These are phyloP conservation scores for Aurantiochytrium sp. DNA, from an alignment of 108 stramenopile species.

Conservation along the genomic window DNA sequence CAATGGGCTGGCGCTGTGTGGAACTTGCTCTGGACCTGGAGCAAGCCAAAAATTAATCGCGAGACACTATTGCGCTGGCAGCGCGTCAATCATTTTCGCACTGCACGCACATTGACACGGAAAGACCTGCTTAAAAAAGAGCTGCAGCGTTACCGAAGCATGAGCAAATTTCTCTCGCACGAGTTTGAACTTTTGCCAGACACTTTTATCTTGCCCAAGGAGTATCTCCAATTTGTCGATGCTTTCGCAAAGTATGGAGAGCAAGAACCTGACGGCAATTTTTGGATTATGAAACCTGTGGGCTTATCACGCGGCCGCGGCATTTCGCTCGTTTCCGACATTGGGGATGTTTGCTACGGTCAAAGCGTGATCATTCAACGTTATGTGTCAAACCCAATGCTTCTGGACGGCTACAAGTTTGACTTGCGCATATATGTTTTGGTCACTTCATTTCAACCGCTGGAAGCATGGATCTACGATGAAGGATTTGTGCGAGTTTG, in stretches of 20 bases:
- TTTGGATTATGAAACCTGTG: conserved; percentile 77
- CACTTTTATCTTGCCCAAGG: conserved; percentile 68
- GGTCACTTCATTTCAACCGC: conserved; percentile 66
- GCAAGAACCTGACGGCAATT: not conserved
- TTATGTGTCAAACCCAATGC: conserved; percentile 41
- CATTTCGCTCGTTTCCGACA: conserved; percentile 57
- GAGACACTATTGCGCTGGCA: conserved; percentile 50
- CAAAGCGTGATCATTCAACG: conserved; percentile 55
- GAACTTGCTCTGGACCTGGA: conserved; percentile 64
- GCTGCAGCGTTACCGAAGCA: conserved; percentile 43
- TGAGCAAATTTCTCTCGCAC: not conserved
- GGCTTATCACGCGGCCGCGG: conserved; percentile 67
- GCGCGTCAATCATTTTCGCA: conserved; percentile 51
- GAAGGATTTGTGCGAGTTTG: conserved; percentile 65
- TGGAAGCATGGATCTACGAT: conserved; percentile 69
- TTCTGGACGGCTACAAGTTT: conserved; percentile 56
- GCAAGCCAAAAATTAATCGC: conserved; percentile 48
- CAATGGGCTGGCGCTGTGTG: conserved; percentile 28
- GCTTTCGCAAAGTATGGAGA: conserved; percentile 33
- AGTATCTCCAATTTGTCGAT: conserved; percentile 49
- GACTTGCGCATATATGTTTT: conserved; percentile 72
- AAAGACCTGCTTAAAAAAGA: conserved; percentile 67
- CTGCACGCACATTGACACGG: conserved; percentile 40
- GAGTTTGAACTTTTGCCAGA: conserved; percentile 56
- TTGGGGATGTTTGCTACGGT: conserved; percentile 57